Evolutionary conservation across 495 filamentous ascomycete genomes (phyloP).

Genomic region (Lasiosphaeris hirsuta): DNA sequence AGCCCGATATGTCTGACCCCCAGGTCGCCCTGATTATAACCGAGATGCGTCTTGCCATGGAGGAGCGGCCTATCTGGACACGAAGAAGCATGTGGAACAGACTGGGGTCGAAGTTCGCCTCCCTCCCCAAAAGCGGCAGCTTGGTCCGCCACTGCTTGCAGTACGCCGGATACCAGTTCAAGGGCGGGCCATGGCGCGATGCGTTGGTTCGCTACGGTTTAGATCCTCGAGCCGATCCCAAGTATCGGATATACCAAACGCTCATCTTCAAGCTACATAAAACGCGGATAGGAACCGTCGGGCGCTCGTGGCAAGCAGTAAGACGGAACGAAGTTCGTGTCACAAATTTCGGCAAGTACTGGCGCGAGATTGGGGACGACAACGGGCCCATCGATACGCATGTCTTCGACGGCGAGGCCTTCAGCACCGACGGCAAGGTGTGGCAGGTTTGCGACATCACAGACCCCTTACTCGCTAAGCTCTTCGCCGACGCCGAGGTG

Average conservation of each 20-base stretch:
- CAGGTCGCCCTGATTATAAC: constrained; percentile 57
- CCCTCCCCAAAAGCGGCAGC: constrained; percentile 39
- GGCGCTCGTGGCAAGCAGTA: constrained; percentile 44
- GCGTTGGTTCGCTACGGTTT: constrained; percentile 78
- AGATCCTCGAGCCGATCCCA: constrained; percentile 73
- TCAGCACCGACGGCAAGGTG: constrained; percentile 72
- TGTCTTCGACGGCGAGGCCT: constrained; percentile 71
- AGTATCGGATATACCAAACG: constrained; percentile 80
- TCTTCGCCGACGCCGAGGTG: constrained; percentile 50
- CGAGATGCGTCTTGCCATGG: constrained; percentile 57
- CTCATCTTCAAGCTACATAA: constrained; percentile 67
- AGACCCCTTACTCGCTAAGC: constrained; percentile 61
- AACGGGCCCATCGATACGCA: constrained; percentile 53
- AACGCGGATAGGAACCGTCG: constrained; percentile 40
- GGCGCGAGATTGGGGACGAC: constrained; percentile 34
- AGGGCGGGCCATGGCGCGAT: constrained; percentile 85
- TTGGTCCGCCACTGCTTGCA: constrained; percentile 62
- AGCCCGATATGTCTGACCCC: constrained; percentile 43
- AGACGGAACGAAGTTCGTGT: constrained; percentile 29
- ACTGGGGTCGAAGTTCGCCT: constrained; percentile 46
- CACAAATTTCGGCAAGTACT: constrained; percentile 33
- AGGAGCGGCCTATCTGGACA: constrained; percentile 79
- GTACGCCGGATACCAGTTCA: constrained; percentile 85
- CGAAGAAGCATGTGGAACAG: constrained; percentile 72
- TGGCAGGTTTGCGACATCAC: constrained; percentile 94